Evolutionary conservation across 768 basidiomycete species (phyloP).

Genomic region (Xerocomus spinulosus): DNA sequence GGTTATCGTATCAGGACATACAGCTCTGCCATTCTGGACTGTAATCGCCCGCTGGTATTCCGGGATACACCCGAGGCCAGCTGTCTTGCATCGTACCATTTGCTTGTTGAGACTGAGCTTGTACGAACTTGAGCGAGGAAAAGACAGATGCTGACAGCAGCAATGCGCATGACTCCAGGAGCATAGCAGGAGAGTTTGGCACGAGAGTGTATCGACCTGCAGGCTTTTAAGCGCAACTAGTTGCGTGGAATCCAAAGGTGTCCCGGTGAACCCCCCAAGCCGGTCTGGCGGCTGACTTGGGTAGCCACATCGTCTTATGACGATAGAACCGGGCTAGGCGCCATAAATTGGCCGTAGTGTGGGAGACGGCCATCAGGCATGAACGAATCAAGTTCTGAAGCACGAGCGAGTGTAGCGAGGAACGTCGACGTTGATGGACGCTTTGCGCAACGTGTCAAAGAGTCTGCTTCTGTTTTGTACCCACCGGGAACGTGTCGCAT

Average conservation of each 20-base stretch:
- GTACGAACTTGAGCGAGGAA: neutral
- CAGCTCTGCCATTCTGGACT: conserved; percentile 60
- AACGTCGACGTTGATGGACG: neutral
- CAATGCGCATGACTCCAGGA: neutral
- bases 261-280: neutral
- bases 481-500: neutral
- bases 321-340: neutral
- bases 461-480: neutral
- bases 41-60: conserved; percentile 42
- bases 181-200: neutral
- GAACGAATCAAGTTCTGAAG: neutral
- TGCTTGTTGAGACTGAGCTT: neutral
- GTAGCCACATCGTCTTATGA: neutral
- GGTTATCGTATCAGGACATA: conserved; percentile 25
- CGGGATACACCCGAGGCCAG: conserved; percentile 39
- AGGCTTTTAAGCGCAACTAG: neutral
- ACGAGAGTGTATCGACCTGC: neutral
- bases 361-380: neutral
- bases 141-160: neutral
- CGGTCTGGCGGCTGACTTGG: neutral
- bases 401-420: neutral
- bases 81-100: neutral
- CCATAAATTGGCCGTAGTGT: neutral
- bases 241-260: neutral
- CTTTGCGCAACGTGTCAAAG: neutral